Evolutionary conservation across 1,284 basidiomycete species (phyloP), one percentile per base, ranked within the genome.

Genomic region (Wallemia hederae): DNA sequence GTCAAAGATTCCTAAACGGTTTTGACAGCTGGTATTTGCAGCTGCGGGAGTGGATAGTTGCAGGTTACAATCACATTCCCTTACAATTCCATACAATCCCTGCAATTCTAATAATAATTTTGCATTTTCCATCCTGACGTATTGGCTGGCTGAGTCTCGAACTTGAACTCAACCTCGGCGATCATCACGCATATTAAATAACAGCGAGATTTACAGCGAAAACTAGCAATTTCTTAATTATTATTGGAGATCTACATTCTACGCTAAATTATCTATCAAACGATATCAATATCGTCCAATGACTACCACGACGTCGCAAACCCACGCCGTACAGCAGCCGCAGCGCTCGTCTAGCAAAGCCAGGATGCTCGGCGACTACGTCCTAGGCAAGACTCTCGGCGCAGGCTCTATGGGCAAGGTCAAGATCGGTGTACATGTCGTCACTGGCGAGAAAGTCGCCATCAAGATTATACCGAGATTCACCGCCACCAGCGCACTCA

Each of bases 401-500:
- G 90, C 90, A 39, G 92, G 94, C 34, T 91, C 87, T 70, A 98
- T 98, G 91, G 94, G 92, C 65, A 97, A 97, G 70, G 94, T 98
- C 68, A 98, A 97, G 76, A 79, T 97, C 22, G 92, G 88, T 5
- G 83, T 85, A 49, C 88, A 92, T 70, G 85, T 85, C 65, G 69
- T 81, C 65, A 85, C 87, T 1, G 85, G 85, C 55, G 89, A 96
- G 73, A 94, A 92, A 80, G 92, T 92, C 63, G 94, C 94, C 11
- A 87, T 98, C 74, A 98, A 98, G 76, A 98, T 98, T 68, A 82
- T 97, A 22, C 92, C 94, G 24, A 80, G 91, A 17, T 75, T 81
- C 77, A 64, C 76, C 72, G 70, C 83, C 73, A 69, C 64, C 17
- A 75, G 78, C 24, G 66, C 71, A 73, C 66, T 60, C 73, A 66